Evolutionary conservation across 139 green algal species (phyloP), one percentile per base, ranked within the genome.

Genomic region (Tetradesmus lagerheimii): DNA sequence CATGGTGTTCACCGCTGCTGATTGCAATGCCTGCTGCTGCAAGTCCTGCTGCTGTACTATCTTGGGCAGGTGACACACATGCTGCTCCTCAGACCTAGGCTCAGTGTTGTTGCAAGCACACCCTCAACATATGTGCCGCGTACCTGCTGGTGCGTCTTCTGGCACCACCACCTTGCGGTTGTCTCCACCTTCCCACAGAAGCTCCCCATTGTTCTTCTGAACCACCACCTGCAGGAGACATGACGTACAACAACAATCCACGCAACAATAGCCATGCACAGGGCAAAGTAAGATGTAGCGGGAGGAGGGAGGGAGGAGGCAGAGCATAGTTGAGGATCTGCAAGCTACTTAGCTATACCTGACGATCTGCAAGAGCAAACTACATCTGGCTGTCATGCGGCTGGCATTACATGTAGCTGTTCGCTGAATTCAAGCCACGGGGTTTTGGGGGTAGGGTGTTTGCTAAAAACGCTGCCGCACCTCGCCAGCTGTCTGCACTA

Each of bases 171-270:
- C 74, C 43, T 38, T 83, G 8, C 85, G 43, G 85, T 89, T 89
- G 41, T 45, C 77, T 25, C 85, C 85, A 47, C 20, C 43, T 14
- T 89, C 85, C 85, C 85, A 89, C 14, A 89, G 25, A 18, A 89
- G 85, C 14, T 31, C 39, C 15, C 85, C 85, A 15, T 77, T 31
- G 6, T 11, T 41, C 74, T 77, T 75, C 45, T 84, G 85, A 43
- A 89, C 85, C 9, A 89, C 74, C 31, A 89, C 85, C 85, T 89
- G 71, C 84, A 80, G 64, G 15, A 80, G n/a, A 41, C 31, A 38
- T 39, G 31, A 71, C 23, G 8, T 1, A 71, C 15, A 20, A 81
- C n/a, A 25, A n/a, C 77, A 50, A 12, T 38, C 39, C 62, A 23
- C 12, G 77, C 35, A 47, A 38, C 77, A 47, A 83, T n/a, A 25